Percentiles rank a stretch among this genome's conserved stretches.
Evolutionary conservation across 208 protist species (phyloP).

Genomic region (Angomonas deanei): DNA sequence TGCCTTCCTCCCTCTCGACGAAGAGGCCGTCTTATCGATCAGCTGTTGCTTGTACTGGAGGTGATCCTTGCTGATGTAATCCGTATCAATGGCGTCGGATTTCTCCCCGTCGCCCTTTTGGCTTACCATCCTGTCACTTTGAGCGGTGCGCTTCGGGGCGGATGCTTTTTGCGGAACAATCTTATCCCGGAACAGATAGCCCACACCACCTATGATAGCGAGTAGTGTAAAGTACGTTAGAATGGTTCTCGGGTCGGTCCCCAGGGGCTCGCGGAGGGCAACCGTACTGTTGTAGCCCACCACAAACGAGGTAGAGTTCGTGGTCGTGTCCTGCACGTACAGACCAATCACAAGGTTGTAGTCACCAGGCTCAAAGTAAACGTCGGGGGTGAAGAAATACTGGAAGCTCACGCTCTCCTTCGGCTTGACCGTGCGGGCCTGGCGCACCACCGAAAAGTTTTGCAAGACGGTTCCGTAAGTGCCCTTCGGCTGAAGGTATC

Average conservation of each 20-base stretch:
- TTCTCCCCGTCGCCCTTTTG: background rate
- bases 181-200: constrained; percentile 40
- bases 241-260: constrained; percentile 73
- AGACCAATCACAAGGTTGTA: constrained; percentile 84
- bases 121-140: too few relatives aligned
- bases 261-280: constrained; percentile 51
- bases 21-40: constrained; percentile 22
- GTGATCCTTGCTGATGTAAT: constrained; percentile 82
- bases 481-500: constrained; percentile 41
- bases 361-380: constrained; percentile 59
- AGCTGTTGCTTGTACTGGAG: constrained; percentile 62
- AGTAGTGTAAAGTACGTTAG: constrained; percentile 82
- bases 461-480: constrained; percentile 46
- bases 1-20: constrained; percentile 49
- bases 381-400: constrained; percentile 75
- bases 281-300: constrained; percentile 76
- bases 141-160: constrained; percentile 1
- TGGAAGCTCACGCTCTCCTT: constrained; percentile 68
- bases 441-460: constrained; percentile 87
- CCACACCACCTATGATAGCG: constrained; percentile 38
- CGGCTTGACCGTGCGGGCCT: constrained; percentile 52
- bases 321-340: constrained; percentile 55
- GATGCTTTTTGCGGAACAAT: constrained; percentile 47
- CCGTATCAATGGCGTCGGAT: constrained; percentile 62
- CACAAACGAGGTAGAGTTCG: constrained; percentile 60